These are phyloP conservation scores for Alternaria arborescens DNA, from an alignment of 2,329 filamentous ascomycete genomes.

Conservation along the genomic window DNA sequence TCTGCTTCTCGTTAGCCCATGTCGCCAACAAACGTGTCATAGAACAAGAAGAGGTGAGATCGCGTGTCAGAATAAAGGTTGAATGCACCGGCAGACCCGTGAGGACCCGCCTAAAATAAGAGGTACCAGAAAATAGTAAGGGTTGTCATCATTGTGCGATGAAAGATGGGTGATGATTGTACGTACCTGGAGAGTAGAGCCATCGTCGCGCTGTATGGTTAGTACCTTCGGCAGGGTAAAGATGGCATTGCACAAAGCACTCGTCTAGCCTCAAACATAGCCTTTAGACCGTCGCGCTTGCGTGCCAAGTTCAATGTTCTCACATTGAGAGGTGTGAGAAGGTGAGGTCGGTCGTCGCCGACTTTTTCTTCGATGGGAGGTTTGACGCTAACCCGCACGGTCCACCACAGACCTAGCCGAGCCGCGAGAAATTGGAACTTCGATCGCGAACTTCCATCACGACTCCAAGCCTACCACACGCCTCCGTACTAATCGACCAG, in stretches of 20 bases:
- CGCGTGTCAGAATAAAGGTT: constrained; percentile 48
- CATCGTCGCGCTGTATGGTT: neutral
- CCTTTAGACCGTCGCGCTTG: neutral
- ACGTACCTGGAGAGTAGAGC: neutral
- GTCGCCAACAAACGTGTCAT: constrained; percentile 3
- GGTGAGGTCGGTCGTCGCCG: constrained; percentile 14
- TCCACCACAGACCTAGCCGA: constrained; percentile 23
- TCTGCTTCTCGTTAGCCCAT: constrained; percentile 20
- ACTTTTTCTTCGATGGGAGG: constrained; percentile 19
- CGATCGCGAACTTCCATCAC: constrained; percentile 27
- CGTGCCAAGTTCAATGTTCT: neutral
- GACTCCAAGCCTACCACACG: constrained; percentile 30
- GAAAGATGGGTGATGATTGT: neutral
- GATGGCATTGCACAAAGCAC: neutral
- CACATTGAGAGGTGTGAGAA: neutral
- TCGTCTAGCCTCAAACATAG: constrained; percentile 5
- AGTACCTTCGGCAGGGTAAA: constrained; percentile 46
- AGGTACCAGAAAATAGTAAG: constrained; percentile 77
- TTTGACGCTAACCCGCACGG: constrained; percentile 19
- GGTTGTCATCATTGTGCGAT: constrained; percentile 30
- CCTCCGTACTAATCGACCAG: constrained; percentile 38
- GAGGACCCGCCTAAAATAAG: constrained; percentile 63
- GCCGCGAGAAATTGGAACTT: constrained; percentile 35
- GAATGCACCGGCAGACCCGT: constrained; percentile 45
- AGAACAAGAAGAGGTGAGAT: constrained; percentile 8